phyloP scores from a whole-genome alignment of 257 asterid species.

The Nicotiana obtusifolia region DNA sequence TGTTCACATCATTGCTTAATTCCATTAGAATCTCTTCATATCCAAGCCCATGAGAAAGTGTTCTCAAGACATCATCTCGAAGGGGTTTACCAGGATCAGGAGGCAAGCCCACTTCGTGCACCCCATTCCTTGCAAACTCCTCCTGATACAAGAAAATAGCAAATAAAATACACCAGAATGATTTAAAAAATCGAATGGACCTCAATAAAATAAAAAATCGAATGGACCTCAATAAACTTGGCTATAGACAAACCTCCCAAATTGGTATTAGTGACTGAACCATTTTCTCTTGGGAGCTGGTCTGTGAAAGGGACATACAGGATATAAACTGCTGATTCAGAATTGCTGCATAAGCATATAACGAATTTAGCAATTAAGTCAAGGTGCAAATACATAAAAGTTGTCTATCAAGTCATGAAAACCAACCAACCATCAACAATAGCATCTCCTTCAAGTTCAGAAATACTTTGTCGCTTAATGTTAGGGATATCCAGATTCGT shows the following conservation, averaged over 20 bases:
- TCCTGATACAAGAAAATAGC: slow-evolving; percentile 44
- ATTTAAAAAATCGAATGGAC: background rate
- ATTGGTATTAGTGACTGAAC: slow-evolving; percentile 92
- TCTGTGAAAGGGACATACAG: slow-evolving; percentile 64
- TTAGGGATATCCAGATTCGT: slow-evolving; percentile 32
- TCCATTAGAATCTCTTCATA: slow-evolving; percentile 40
- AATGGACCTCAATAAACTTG: slow-evolving; percentile 2
- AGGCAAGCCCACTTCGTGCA: slow-evolving; percentile 40
- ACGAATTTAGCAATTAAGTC: slow-evolving; percentile 15
- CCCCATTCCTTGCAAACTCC: slow-evolving; percentile 67
- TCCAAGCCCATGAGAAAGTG: slow-evolving; percentile 52
- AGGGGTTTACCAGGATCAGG: slow-evolving; percentile 56
- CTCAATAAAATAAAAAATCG: no score
- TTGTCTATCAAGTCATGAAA: slow-evolving; percentile 11
- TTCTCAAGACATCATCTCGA: slow-evolving; percentile 63
- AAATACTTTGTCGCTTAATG: slow-evolving; percentile 65
- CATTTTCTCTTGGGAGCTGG: slow-evolving; percentile 60
- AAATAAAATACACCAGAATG: background rate
- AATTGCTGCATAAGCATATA: slow-evolving; percentile 49
- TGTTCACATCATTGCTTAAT: slow-evolving; percentile 31
- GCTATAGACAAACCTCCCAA: slow-evolving; percentile 75
- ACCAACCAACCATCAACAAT: slow-evolving; percentile 58
- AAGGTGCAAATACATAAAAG: slow-evolving; percentile 9
- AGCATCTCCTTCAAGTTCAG: slow-evolving; percentile 95
- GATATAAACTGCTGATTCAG: slow-evolving; percentile 62